These are phyloP conservation scores for Protomyces macrosporus DNA, from an alignment of 1,139 yeast species.

Conservation along the genomic window DNA sequence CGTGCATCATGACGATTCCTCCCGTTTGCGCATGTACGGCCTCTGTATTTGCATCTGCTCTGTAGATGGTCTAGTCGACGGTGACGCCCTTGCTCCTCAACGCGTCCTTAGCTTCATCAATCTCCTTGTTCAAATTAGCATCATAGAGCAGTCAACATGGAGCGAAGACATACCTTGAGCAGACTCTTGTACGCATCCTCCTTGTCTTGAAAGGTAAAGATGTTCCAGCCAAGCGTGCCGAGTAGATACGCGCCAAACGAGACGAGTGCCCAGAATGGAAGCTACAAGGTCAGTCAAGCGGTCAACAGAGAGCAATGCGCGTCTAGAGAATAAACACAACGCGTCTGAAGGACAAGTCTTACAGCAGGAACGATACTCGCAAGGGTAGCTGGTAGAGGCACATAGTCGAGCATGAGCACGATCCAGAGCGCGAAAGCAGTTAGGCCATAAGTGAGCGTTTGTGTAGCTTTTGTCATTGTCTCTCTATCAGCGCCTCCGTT, in stretches of 20 bases:
- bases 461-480: conserved; percentile 65
- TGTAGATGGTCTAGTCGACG: neutral
- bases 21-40: too few relatives aligned
- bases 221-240: conserved; percentile 66
- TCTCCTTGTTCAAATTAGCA: neutral
- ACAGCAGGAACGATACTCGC: conserved; percentile 56
- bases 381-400: conserved; percentile 53
- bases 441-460: conserved; percentile 50
- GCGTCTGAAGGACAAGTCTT: conserved; percentile 3
- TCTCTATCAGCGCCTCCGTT: too few relatives aligned
- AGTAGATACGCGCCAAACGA: conserved; percentile 69
- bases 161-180: conserved; percentile 38
- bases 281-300: conserved; percentile 33
- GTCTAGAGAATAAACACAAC: neutral
- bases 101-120: conserved; percentile 24
- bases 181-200: conserved; percentile 63
- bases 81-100: conserved; percentile 14
- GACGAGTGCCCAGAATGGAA: conserved; percentile 70
- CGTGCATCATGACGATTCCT: too few relatives aligned
- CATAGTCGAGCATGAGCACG: conserved; percentile 49
- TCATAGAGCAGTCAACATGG: conserved; percentile 28
- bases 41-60: too few relatives aligned
- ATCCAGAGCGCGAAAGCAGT: conserved; percentile 52
- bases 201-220: conserved; percentile 66
- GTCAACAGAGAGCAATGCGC: neutral